Base-by-base conservation (phyloP, 208 protist species). In the Leishmania aethiopica region DNA sequence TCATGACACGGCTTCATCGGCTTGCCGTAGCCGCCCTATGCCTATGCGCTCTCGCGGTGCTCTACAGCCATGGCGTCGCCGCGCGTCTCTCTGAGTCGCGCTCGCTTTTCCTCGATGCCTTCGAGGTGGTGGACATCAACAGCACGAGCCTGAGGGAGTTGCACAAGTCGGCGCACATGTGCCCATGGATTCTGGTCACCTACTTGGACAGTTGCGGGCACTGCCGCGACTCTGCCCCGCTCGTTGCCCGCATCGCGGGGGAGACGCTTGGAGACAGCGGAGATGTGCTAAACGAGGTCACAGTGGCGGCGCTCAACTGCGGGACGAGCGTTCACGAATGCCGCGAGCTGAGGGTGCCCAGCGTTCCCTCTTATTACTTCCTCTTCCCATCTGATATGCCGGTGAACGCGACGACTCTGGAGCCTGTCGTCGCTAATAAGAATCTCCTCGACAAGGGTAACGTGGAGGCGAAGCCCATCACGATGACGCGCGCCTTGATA, bases 101-200 rank as follows among this genome's bases (percentile, higher is more conserved):
- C 28, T 80, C 83, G 6, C 81, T 86, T 35, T 86, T 80, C 35
- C 55, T 37, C 19, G 77, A 42, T n/a, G 59, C 79, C 35, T 74
- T 53, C 13, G 75, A 78, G 66, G 72, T 85, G 22, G 55, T 86
- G 7, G 82, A 87, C 42, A 19, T 87, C 22, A 45, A 3, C 6
- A 53, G 64, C 53, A 80, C 77, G 71, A 17, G 85, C 0, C 86
- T 91, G 51, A 8, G 55, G 0, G 57, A 19, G 3, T 49, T 88
- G 32, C 75, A 87, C 37, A 32, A 79, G n/a, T 75, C 87, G 11
- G 75, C 89, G 4, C 84, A 91, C 57, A 7, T 89, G 7, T 96
- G 92, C 77, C 90, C 90, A n/a, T 93, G 89, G 90, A 59, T 94
- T 5, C 59, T 96, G 13, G 72, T 92, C 6, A 89, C 92, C 59